A percentile compares a stretch with the other conserved stretches of the same genome.
Evolutionary conservation across 192 early-diverging fungal genomes (phyloP).

Genomic region (Umbelopsis sp.): DNA sequence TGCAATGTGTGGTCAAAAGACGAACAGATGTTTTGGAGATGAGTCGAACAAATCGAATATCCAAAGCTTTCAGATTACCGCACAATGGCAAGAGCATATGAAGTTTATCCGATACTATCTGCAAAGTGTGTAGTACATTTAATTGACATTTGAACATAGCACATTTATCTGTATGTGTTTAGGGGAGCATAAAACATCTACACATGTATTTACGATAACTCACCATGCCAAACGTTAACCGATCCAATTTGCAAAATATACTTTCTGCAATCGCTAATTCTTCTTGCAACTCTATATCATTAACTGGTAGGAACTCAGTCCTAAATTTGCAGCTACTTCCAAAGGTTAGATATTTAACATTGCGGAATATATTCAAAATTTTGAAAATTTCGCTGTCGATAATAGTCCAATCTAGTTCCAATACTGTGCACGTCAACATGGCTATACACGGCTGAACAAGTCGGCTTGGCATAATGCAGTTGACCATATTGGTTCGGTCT

Average conservation of each 20-base stretch:
- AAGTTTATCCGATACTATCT: neutral
- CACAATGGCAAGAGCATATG: conserved; percentile 1
- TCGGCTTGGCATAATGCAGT: neutral
- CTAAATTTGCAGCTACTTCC: conserved; percentile 10
- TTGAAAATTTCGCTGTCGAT: neutral
- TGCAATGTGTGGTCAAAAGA: neutral
- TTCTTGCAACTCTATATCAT: neutral
- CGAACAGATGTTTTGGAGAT: neutral
- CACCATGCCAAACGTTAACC: conserved; percentile 9
- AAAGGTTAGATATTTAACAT: neutral
- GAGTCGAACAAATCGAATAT: conserved; percentile 10
- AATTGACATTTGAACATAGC: too few species aligned
- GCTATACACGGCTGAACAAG: neutral
- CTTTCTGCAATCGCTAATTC: neutral
- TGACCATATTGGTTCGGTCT: neutral
- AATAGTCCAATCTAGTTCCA: conserved; percentile 7
- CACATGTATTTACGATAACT: neutral
- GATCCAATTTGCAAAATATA: neutral
- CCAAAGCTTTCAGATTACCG: neutral
- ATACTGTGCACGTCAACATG: neutral
- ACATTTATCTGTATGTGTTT: too few species aligned
- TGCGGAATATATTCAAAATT: neutral
- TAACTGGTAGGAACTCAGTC: neutral
- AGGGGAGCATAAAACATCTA: too few species aligned
- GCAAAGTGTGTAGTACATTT: too few species aligned